Evolutionary conservation across 257 asterid species (phyloP), one percentile per base, ranked within the genome.

Genomic region (Apocynum venetum): DNA sequence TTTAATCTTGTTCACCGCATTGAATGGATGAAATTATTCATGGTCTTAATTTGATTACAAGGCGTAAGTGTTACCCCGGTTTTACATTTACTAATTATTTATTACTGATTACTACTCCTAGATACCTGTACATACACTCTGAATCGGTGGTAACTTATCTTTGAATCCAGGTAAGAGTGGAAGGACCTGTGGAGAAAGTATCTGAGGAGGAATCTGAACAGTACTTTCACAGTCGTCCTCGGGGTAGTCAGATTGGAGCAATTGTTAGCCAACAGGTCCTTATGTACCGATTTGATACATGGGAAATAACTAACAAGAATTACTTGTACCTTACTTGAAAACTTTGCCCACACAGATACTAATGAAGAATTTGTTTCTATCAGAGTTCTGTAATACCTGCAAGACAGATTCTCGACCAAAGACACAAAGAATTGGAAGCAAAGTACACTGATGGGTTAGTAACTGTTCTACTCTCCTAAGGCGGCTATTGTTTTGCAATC

Each of bases 181-280:
- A 85, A 84, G 91, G 91, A n/a, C 59, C 82, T 46, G 91, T 87
- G 75, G 76, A 71, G 78, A 87, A 85, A 74, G 89, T 87, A 35
- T 81, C 91, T 49, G 91, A 85, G 64, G 85, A 77, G 68, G 91
- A 83, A 71, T 83, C 91, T 82, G 86, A 83, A 70, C 84, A 80
- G 38, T 87, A 83, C 82, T 87, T 87, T 53, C 86, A 81, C 44
- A 83, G 91, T 25, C 89, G 91, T 69, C 91, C 89, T 55, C 84
- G 79, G 17, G 86, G 87, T 70, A 85, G 86, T 81, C 89, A 87
- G 86, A 80, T 87, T 72, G 91, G 84, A 61, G 87, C 91, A 38
- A 75, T 84, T 69, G 85, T 77, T 72, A 85, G 88, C 77, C 60
- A 80, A 73, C 91, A 87, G 91, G 91, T 85, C 20, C 4, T 69